Percentiles rank a stretch among this genome's conserved stretches.
Evolutionary conservation across 1,284 basidiomycete species (phyloP).

Genomic region (Melampsora larici-populina): DNA sequence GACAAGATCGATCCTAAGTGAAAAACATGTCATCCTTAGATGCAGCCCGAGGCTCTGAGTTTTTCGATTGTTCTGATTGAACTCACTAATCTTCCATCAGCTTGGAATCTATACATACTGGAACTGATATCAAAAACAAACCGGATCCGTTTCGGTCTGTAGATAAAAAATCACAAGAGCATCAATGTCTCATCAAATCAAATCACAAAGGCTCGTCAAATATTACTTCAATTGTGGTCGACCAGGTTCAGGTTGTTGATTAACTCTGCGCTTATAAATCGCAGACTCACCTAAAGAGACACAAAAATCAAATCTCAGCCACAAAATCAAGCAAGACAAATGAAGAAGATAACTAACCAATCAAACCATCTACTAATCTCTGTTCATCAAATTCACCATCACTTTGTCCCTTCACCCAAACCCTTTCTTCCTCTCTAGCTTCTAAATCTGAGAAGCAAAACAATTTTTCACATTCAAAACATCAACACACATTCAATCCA

Average conservation of each 20-base stretch:
- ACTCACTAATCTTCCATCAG: constrained; percentile 50
- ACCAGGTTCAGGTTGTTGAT: not conserved
- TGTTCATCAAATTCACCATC: constrained; percentile 55
- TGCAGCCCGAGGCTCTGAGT: not conserved
- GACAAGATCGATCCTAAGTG: not conserved
- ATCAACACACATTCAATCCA: too few species aligned
- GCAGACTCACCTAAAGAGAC: constrained; percentile 46
- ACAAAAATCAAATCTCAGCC: constrained; percentile 46
- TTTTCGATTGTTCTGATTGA: not conserved
- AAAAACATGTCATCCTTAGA: not conserved
- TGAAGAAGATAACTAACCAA: constrained; percentile 53
- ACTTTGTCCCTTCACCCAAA: constrained; percentile 54
- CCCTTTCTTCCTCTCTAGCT: constrained; percentile 54
- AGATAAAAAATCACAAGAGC: constrained; percentile 48
- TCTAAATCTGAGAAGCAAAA: constrained; percentile 48
- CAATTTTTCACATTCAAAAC: too few species aligned
- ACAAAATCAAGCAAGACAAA: not conserved
- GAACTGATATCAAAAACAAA: constrained; percentile 52
- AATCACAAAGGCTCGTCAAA: too few species aligned
- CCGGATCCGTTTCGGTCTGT: constrained; percentile 55
- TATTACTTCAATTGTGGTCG: not conserved
- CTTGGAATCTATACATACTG: constrained; percentile 53
- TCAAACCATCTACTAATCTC: constrained; percentile 53
- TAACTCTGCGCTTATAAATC: not conserved
- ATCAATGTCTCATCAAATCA: too few species aligned